Evolutionary conservation across 768 basidiomycete species (phyloP).

Genomic region (Leccinum broughii): DNA sequence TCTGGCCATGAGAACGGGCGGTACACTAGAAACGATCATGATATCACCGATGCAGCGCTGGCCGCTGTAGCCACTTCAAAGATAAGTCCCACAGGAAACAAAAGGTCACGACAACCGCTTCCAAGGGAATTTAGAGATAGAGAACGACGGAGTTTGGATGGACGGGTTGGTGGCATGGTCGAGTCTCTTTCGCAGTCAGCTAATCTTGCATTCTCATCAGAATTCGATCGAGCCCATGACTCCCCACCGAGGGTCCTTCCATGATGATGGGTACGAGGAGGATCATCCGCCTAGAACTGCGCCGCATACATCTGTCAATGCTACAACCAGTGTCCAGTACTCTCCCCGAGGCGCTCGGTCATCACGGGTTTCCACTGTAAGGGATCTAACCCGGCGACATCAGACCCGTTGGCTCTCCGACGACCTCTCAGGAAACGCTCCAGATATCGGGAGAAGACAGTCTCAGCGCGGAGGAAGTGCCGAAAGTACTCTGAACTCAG

Average conservation of each 20-base stretch:
- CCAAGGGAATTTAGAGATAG: conserved; percentile 49
- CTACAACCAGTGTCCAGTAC: conserved; percentile 25
- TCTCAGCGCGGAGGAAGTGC: conserved; percentile 65
- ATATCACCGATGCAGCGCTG: conserved; percentile 58
- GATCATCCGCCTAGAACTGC: conserved; percentile 28
- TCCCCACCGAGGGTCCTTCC: conserved; percentile 33
- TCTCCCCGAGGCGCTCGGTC: conserved; percentile 33
- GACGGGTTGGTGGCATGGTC: conserved; percentile 36
- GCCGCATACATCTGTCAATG: conserved; percentile 21
- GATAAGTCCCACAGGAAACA: conserved; percentile 45
- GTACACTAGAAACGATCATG: conserved; percentile 27
- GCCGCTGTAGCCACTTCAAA: conserved; percentile 60
- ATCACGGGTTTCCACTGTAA: conserved; percentile 46
- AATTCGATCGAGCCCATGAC: conserved; percentile 40
- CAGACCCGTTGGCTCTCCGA: conserved; percentile 57
- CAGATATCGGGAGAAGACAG: conserved; percentile 49
- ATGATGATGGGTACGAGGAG: conserved; percentile 23
- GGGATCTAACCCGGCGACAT: conserved; percentile 48
- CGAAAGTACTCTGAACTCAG: conserved; percentile 57
- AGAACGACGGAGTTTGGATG: conserved; percentile 40
- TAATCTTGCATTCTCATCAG: conserved; percentile 22
- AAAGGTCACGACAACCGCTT: conserved; percentile 49
- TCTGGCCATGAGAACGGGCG: conserved; percentile 29
- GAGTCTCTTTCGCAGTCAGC: background rate
- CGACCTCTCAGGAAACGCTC: conserved; percentile 37